Conservation (phyloP, 176 grass and related monocot genomes). For the Oryza glaberrima region DNA sequence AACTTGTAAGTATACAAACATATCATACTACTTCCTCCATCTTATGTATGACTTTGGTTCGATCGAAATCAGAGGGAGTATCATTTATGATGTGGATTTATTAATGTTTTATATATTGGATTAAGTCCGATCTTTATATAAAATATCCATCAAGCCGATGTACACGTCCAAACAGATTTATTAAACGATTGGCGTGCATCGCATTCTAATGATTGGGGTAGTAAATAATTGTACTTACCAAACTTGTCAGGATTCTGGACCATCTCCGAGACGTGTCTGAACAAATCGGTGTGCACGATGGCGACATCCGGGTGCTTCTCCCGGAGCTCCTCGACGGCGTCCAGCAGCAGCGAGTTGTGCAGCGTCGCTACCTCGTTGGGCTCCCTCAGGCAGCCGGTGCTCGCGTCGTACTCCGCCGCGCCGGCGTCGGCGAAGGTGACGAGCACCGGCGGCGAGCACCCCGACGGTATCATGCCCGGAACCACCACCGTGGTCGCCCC, state of each 20-base stretch:
- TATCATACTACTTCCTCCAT: too few species aligned
- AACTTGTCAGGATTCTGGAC: constrained; percentile 30
- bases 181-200: too few species aligned
- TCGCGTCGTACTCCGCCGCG: constrained; percentile 31
- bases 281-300: constrained; percentile 46
- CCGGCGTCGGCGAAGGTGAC: constrained; percentile 10
- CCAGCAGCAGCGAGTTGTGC: constrained; percentile 43
- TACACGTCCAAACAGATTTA: too few species aligned
- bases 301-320: constrained; percentile 38
- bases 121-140: too few species aligned
- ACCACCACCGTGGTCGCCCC: not conserved
- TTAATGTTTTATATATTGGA: too few species aligned
- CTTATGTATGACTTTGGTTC: too few species aligned
- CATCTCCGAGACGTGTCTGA: constrained; percentile 41
- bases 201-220: too few species aligned
- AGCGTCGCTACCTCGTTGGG: constrained; percentile 38
- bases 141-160: too few species aligned
- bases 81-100: too few species aligned
- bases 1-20: too few species aligned
- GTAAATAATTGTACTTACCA: constrained; percentile 18
- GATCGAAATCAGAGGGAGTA: too few species aligned
- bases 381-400: constrained; percentile 50
- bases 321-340: constrained; percentile 29
- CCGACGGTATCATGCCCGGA: constrained; percentile 15
- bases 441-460: constrained; percentile 48